phyloP scores from a whole-genome alignment of 495 filamentous ascomycete genomes.

The Aspergillus cavernicola region DNA sequence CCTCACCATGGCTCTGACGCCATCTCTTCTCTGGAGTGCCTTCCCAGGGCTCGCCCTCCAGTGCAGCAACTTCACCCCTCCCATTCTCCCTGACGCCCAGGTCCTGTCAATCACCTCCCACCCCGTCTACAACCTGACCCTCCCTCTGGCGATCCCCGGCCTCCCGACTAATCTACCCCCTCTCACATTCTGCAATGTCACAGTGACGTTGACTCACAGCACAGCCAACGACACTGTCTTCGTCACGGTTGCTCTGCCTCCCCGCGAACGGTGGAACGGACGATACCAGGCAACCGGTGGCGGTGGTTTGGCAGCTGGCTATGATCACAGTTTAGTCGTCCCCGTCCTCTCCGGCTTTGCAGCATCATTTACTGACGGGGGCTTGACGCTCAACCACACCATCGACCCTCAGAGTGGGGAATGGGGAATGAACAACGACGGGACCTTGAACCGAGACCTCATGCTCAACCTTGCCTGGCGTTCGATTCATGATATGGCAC shows the following conservation, averaged over 20 bases:
- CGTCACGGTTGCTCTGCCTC: conserved; percentile 7
- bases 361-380: conserved; percentile 9
- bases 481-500: conserved; percentile 1
- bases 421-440: conserved; percentile 7
- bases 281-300: conserved; percentile 13
- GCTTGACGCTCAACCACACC: conserved; percentile 9
- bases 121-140: background rate
- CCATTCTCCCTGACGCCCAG: background rate
- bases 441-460: background rate
- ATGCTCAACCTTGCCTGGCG: conserved; percentile 3
- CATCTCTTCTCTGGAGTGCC: too few relatives aligned
- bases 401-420: conserved; percentile 5
- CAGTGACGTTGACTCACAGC: conserved; percentile 4
- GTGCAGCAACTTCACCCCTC: background rate
- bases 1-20: too few relatives aligned
- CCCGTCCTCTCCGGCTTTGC: conserved; percentile 2
- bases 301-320: conserved; percentile 11
- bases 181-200: conserved; percentile 8
- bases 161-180: background rate
- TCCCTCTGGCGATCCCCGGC: background rate
- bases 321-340: background rate
- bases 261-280: conserved; percentile 1
- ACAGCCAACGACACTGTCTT: conserved; percentile 1
- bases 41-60: too few relatives aligned
- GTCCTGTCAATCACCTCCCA: background rate